Evolutionary conservation across 306 rosid genomes (phyloP), one percentile per base, ranked within the genome.

Genomic region (Hippophae rhamnoides): DNA sequence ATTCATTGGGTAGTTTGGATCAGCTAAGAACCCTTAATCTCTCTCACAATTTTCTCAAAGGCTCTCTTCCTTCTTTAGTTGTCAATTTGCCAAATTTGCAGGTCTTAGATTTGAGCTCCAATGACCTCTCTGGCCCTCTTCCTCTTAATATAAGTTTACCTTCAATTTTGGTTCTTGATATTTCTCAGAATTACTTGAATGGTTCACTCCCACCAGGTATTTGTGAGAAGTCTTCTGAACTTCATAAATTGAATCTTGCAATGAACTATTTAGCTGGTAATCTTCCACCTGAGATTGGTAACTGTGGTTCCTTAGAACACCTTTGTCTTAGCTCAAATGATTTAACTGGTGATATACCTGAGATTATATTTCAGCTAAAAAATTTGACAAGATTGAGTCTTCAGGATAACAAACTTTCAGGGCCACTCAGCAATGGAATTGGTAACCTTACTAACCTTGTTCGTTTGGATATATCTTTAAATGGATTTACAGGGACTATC

Each of bases 401-500:
- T 58, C 64, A 55, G 42, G 61, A 27, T 5, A 78, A 78, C 60
- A 8, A n/a, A 43, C 1, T 70, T 12, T 56, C 67, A 0, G 80
- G 77, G 12, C 11, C 0, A 1, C 73, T 74, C 10, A 55, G 38
- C 40, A 6, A 69, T 7, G 63, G 47, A 55, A 42, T 73, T 49
- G 65, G 77, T 47, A 70, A 74, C 47, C 77, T 67, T 23, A 52
- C 46, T 9, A 67, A 43, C 58, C 73, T 71, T 65, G 52, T 53
- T 46, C 45, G 41, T 9, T n/a, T 78, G 43, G 74, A 74, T 63
- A 64, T 78, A 38, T 73, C 67, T 1, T 45, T 40, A 5, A 77
- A 77, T 62, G 40, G 9, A 14, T 66, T 70, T 70, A 59, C 47
- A 13, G 76, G 80, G 7, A 55, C 14, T 50, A 62, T 70, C 43